Evolutionary conservation across 2,329 filamentous ascomycete genomes (phyloP).

Genomic region (Aspergillus uvarum): DNA sequence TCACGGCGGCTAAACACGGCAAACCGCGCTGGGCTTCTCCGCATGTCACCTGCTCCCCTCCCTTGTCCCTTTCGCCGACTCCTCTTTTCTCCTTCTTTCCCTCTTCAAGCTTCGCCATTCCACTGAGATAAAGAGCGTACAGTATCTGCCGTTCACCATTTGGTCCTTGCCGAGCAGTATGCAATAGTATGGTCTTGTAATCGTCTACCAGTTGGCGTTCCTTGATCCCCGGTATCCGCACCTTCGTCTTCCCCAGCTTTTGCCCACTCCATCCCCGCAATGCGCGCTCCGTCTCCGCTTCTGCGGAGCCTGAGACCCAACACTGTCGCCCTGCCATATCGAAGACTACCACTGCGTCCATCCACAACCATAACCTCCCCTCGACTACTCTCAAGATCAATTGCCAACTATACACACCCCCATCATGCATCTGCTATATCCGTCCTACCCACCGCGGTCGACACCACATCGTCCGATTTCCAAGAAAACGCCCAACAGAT

Average conservation of each 20-base stretch:
- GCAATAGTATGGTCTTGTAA: neutral
- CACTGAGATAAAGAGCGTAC: neutral
- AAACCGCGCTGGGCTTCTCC: constrained; percentile 43
- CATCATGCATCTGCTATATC: constrained; percentile 84
- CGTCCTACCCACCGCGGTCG: constrained; percentile 71
- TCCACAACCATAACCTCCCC: constrained; percentile 7
- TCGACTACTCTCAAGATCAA: constrained; percentile 36
- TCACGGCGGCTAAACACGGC: constrained; percentile 46
- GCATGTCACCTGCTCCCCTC: constrained; percentile 17
- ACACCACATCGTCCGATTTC: constrained; percentile 75
- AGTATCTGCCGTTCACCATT: neutral
- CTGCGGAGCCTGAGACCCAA: constrained; percentile 39
- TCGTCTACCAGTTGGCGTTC: neutral
- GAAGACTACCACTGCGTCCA: constrained; percentile 21
- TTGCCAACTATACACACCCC: constrained; percentile 76
- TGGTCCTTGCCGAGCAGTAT: neutral
- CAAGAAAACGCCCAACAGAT: constrained; percentile 78
- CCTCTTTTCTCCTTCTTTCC: constrained; percentile 11
- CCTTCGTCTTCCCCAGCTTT: constrained; percentile 7
- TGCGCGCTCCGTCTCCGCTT: constrained; percentile 40
- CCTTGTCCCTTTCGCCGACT: constrained; percentile 18
- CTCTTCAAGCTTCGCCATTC: neutral
- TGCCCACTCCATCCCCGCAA: constrained; percentile 30
- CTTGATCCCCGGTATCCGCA: neutral
- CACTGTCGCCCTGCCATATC: constrained; percentile 23